These are phyloP conservation scores for Lolium rigidum DNA, from an alignment of 176 grass and related monocot genomes.

Conservation along the genomic window DNA sequence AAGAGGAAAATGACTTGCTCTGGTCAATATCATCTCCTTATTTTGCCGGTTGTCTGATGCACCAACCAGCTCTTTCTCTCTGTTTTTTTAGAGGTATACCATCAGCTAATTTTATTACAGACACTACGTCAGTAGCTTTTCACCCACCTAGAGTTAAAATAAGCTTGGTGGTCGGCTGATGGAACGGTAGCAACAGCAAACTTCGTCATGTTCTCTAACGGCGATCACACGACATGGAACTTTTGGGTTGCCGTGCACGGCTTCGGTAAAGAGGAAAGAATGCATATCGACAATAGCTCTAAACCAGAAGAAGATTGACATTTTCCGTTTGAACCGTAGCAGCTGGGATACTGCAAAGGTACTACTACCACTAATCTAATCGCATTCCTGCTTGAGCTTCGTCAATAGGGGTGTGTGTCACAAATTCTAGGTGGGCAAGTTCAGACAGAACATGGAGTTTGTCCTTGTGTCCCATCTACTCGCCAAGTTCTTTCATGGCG, in stretches of 20 bases:
- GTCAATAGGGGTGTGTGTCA: constrained; percentile 9
- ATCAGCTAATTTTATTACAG: not conserved
- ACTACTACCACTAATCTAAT: constrained; percentile 18
- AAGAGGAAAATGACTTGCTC: not conserved
- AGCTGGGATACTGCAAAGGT: not conserved
- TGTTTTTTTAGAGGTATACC: not conserved
- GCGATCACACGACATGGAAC: constrained; percentile 35
- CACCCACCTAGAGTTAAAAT: constrained; percentile 18
- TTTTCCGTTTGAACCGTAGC: not conserved
- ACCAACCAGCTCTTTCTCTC: not conserved
- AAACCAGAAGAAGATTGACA: not conserved
- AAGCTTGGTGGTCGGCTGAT: not conserved
- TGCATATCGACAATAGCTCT: constrained; percentile 10
- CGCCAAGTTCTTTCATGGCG: constrained; percentile 5
- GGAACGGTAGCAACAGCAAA: constrained; percentile 19
- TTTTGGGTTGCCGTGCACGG: constrained; percentile 46
- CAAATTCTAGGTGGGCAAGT: constrained; percentile 14
- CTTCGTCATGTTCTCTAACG: constrained; percentile 35
- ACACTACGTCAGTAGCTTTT: constrained; percentile 29
- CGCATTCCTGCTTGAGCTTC: constrained; percentile 17
- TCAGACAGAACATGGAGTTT: constrained; percentile 47
- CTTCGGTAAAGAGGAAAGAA: constrained; percentile 33
- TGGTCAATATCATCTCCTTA: not conserved
- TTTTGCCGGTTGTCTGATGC: constrained; percentile 12
- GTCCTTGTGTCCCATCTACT: constrained; percentile 27